phyloP scores from a whole-genome alignment of 768 basidiomycete genomes.

The Mycena maculata region DNA sequence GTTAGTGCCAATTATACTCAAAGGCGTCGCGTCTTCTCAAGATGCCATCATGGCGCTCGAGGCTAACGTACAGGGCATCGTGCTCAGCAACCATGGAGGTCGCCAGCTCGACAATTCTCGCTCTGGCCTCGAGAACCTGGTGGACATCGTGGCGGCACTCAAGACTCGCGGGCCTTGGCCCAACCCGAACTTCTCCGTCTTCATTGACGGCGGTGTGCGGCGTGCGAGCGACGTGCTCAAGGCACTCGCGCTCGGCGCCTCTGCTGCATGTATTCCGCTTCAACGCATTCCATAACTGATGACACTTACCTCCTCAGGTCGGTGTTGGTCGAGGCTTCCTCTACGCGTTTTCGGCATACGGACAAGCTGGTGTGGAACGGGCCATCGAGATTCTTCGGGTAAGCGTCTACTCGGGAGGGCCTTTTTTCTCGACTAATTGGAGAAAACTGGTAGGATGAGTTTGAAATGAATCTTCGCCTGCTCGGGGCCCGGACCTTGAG shows the following conservation, averaged over 20 bases:
- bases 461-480: slow-evolving; percentile 97
- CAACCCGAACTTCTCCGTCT: slow-evolving; percentile 78
- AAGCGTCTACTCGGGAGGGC: background rate
- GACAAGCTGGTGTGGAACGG: slow-evolving; percentile 84
- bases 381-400: slow-evolving; percentile 85
- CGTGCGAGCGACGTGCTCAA: slow-evolving; percentile 87
- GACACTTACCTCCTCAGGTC: slow-evolving; percentile 56
- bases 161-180: slow-evolving; percentile 63
- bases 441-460: slow-evolving; percentile 78
- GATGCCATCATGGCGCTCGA: slow-evolving; percentile 45
- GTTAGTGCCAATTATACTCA: slow-evolving; percentile 75
- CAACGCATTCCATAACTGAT: slow-evolving; percentile 52
- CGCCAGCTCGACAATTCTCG: slow-evolving; percentile 69
- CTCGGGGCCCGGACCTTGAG: slow-evolving; percentile 83
- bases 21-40: slow-evolving; percentile 74
- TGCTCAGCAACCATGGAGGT: slow-evolving; percentile 71
- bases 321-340: slow-evolving; percentile 89
- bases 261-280: slow-evolving; percentile 55
- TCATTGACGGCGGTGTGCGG: slow-evolving; percentile 82
- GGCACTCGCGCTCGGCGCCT: slow-evolving; percentile 81
- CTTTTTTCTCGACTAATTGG: background rate
- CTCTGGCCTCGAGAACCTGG: slow-evolving; percentile 77
- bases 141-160: slow-evolving; percentile 73
- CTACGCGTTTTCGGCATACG: slow-evolving; percentile 91
- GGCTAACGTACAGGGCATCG: slow-evolving; percentile 53